A percentile compares a stretch with the other conserved stretches of the same genome.
These are phyloP conservation scores for Geotrichum klebahnii DNA, from an alignment of 1,139 yeast genomes.

Conservation along the genomic window DNA sequence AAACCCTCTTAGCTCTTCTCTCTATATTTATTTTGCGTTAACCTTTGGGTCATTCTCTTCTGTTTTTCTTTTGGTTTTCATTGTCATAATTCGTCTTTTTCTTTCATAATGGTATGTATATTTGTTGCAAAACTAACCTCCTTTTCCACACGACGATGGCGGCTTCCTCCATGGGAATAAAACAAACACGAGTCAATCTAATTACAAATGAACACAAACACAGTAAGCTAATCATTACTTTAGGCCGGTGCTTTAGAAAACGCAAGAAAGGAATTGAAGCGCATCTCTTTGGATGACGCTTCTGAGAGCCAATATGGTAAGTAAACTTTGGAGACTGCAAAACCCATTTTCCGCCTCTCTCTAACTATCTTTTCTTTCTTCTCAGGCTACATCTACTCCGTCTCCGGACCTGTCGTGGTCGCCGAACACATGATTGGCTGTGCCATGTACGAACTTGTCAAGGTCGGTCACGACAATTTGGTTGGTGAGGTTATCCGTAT, in stretches of 20 bases:
- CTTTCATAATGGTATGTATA: conserved; percentile 2
- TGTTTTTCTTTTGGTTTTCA: neutral
- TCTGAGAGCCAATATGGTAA: conserved; percentile 78
- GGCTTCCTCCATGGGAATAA: no score
- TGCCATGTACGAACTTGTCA: conserved; percentile 96
- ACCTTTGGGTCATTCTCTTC: neutral
- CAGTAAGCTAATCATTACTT: no score
- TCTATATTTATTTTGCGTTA: neutral
- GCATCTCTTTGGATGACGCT: conserved; percentile 73
- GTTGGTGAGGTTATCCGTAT: conserved; percentile 98
- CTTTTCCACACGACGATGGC: no score
- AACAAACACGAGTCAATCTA: no score
- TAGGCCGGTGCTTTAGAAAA: conserved; percentile 95
- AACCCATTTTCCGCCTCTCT: neutral
- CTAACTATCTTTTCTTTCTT: neutral
- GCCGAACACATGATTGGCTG: conserved; percentile 99
- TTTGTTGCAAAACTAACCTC: neutral
- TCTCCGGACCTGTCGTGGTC: conserved; percentile 94
- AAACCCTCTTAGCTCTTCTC: no score
- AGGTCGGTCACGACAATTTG: conserved; percentile 92
- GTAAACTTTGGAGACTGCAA: no score
- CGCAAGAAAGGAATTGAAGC: conserved; percentile 90
- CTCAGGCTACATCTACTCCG: conserved; percentile 63
- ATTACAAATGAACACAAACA: no score
- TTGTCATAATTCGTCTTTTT: neutral